Base-by-base conservation (phyloP, 768 basidiomycete species). In the Tricholoma sp. region DNA sequence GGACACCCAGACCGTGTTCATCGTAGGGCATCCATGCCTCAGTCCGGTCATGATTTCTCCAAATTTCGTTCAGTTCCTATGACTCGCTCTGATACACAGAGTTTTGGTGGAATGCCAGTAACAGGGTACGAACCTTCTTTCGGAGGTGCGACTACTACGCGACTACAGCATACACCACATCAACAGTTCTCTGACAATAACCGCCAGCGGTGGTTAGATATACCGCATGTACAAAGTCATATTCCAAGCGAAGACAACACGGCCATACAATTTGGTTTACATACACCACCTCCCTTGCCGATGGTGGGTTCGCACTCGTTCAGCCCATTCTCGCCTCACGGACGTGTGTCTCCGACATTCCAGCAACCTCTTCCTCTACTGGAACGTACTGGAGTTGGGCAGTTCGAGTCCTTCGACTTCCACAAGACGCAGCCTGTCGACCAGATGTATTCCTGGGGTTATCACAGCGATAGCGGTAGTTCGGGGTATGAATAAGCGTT, bases 211-310 rank as follows among this genome's bases (percentile, higher is more conserved):
- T 52, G 58, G 39, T 58, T 58, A 28, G 63, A 63, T 48, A 61
- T 67, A 20, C 60, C 63, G 20, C 61, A 66, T 18, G 63, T 66
- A 15, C 67, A 68, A 47, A 69, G 68, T 45, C 63, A 66, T 37
- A 66, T 67, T 29, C 54, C 59, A 32, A 51, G 59, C 45, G 54
- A 57, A 20, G 44, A 51, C 10, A 20, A 44, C 18, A 44, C 52
- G 45, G 50, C 33, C 18, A 50, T 53, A 6, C 55, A 47, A 17
- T 50, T 51, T 20, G 42, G 52, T 28, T 57, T 60, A 9, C 44
- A 12, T 33, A 32, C 24, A 52, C 56, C 53, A 56, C 37, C 28
- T 17, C 57, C 44, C 39, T 24, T 33, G 53, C 47, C 11, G 42
- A 61, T 42, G 24, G 34, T 36, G 18, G 59, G 55, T 3, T 50